Percentiles rank a stretch among this genome's conserved stretches.
Conservation (phyloP, 2,329 filamentous ascomycete species). For the Neofusicoccum umdonicola region DNA sequence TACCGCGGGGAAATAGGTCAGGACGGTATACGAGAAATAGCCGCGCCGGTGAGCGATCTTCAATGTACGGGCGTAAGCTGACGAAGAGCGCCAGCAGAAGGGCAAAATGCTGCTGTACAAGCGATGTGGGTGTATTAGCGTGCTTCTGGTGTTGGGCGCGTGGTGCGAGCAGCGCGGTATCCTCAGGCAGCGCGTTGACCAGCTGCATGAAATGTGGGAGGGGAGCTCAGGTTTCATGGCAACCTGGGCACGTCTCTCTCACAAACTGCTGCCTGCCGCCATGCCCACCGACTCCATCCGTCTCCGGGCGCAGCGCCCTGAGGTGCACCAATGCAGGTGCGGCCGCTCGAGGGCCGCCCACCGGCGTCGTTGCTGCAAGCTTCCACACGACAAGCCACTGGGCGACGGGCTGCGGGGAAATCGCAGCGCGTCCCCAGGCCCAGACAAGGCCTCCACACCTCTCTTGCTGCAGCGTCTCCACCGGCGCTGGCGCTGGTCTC, state of each 20-base stretch:
- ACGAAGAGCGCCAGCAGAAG: not conserved
- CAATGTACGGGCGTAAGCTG: not conserved
- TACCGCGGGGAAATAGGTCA: not conserved
- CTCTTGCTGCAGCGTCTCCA: not conserved
- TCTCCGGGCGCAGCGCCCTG: not conserved
- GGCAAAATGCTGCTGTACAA: not conserved
- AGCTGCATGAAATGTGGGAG: not conserved
- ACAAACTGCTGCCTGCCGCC: not conserved
- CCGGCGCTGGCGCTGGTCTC: conserved; percentile 8
- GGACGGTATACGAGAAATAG: not conserved
- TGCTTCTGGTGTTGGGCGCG: not conserved
- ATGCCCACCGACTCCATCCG: not conserved
- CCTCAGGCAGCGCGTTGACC: not conserved
- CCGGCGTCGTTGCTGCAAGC: not conserved
- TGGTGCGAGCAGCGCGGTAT: not conserved
- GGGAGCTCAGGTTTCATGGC: not conserved
- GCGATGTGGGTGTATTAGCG: not conserved
- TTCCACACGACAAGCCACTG: not conserved
- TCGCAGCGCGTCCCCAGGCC: not conserved
- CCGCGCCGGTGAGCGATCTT: not conserved
- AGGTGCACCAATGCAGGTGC: not conserved
- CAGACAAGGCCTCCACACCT: conserved; percentile 3
- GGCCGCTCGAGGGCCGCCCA: not conserved
- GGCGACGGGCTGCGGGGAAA: not conserved
- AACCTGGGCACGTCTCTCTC: not conserved